phyloP scores from a whole-genome alignment of 352 stramenopile genomes.

The Paralagenidium karlingii region DNA sequence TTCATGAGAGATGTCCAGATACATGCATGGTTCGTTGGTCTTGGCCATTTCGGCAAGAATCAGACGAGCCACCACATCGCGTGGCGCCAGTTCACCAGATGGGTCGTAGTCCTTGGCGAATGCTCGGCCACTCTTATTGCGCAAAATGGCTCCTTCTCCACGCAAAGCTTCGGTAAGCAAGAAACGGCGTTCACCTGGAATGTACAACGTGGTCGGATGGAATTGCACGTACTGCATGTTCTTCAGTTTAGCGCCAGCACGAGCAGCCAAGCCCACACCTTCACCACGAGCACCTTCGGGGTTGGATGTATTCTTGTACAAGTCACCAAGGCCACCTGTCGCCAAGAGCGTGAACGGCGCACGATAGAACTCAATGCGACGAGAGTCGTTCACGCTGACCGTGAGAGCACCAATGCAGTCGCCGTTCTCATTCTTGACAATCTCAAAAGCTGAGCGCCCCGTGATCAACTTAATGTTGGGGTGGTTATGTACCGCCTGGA shows the following conservation, averaged over 20 bases:
- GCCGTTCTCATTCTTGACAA: constrained; percentile 42
- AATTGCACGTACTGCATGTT: constrained; percentile 97
- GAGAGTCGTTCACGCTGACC: constrained; percentile 23
- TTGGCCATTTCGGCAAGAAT: constrained; percentile 88
- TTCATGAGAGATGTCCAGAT: constrained; percentile 88
- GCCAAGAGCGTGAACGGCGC: constrained; percentile 84
- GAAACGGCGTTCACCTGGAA: constrained; percentile 84
- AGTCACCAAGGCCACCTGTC: constrained; percentile 85
- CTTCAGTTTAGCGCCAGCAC: constrained; percentile 57
- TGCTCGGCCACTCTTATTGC: constrained; percentile 49
- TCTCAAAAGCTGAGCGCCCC: constrained; percentile 60
- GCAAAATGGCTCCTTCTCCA: constrained; percentile 86
- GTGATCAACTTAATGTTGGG: constrained; percentile 71
- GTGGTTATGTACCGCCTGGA: constrained; percentile 71
- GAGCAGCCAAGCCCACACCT: constrained; percentile 63
- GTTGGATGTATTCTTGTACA: constrained; percentile 95
- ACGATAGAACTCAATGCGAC: constrained; percentile 46
- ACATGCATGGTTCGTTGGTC: constrained; percentile 74
- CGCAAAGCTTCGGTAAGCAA: constrained; percentile 88
- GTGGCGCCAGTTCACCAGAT: constrained; percentile 85
- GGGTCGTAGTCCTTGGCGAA: constrained; percentile 91
- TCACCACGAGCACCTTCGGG: constrained; percentile 64
- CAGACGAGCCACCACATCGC: constrained; percentile 88
- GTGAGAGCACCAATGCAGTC: constrained; percentile 67
- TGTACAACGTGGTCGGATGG: constrained; percentile 90